A percentile compares a stretch with the other conserved stretches of the same genome.
Evolutionary conservation across 176 grass and related monocot species (phyloP).

Genomic region (Chloris gayana): DNA sequence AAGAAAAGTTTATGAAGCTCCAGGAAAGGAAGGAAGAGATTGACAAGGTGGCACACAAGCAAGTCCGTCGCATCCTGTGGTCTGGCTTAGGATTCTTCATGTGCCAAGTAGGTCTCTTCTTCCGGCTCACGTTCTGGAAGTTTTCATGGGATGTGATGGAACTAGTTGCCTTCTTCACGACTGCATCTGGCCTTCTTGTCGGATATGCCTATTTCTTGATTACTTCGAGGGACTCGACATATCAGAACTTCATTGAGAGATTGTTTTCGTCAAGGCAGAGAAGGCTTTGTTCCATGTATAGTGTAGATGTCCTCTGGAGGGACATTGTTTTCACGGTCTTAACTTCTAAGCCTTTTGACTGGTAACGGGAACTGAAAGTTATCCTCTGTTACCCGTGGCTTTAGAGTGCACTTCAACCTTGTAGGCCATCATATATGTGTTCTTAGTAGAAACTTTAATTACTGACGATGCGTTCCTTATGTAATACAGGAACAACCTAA

Average conservation of each 20-base stretch:
- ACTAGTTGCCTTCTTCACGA: conserved; percentile 59
- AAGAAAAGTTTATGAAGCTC: conserved; percentile 51
- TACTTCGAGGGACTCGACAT: conserved; percentile 65
- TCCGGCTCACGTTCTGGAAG: conserved; percentile 70
- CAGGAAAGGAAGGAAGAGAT: conserved; percentile 67
- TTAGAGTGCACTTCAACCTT: neutral
- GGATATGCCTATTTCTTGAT: conserved; percentile 69
- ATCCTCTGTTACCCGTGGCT: neutral
- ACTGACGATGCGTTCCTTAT: no score
- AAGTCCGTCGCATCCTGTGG: conserved; percentile 70
- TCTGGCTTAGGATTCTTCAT: conserved; percentile 58
- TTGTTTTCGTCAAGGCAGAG: conserved; percentile 56
- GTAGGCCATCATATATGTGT: neutral
- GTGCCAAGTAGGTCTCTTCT: conserved; percentile 51
- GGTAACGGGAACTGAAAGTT: no score
- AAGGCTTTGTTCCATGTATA: conserved; percentile 36
- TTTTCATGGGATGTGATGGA: conserved; percentile 82
- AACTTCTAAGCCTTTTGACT: no score
- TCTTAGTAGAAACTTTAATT: no score
- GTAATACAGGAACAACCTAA: no score
- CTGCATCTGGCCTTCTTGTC: conserved; percentile 48
- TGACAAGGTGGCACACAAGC: conserved; percentile 63
- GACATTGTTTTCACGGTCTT: neutral
- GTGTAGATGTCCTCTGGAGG: conserved; percentile 51
- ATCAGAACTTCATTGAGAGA: conserved; percentile 58